A percentile compares a stretch with the other conserved stretches of the same genome.
phyloP scores from a whole-genome alignment of 2,329 filamentous ascomycete genomes.

The Hypoxylon sp. region DNA sequence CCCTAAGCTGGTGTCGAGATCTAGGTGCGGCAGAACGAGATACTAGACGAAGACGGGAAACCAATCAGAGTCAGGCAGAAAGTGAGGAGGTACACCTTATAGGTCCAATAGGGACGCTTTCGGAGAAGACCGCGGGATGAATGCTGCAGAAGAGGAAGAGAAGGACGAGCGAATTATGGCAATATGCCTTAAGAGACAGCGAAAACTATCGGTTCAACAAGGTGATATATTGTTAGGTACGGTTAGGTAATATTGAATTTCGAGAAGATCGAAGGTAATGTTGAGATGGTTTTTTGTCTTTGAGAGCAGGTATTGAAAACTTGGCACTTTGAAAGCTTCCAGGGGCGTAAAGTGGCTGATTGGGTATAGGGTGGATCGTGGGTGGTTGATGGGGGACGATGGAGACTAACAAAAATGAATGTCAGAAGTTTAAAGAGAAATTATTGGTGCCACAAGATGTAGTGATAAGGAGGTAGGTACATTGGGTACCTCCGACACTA shows the following conservation, averaged over 20 bases:
- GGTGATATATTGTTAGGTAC: slow-evolving; percentile 31
- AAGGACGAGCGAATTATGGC: slow-evolving; percentile 12
- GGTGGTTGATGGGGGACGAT: slow-evolving; percentile 23
- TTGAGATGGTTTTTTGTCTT: slow-evolving; percentile 24
- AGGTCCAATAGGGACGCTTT: slow-evolving; percentile 27
- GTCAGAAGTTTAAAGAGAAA: slow-evolving; percentile 19
- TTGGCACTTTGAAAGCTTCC: slow-evolving; percentile 24
- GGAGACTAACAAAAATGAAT: slow-evolving; percentile 30
- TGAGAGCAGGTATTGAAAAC: slow-evolving; percentile 25
- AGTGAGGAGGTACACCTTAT: slow-evolving; percentile 29
- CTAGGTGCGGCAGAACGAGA: slow-evolving; percentile 31
- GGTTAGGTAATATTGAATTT: slow-evolving; percentile 37
- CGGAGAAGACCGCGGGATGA: slow-evolving; percentile 36
- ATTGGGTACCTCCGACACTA: neutral
- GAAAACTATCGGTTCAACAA: slow-evolving; percentile 31
- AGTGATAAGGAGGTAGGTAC: neutral
- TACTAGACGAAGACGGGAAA: slow-evolving; percentile 30
- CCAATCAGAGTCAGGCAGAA: slow-evolving; percentile 35
- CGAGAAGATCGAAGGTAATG: slow-evolving; percentile 28
- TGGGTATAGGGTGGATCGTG: slow-evolving; percentile 24
- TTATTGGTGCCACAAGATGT: slow-evolving; percentile 8
- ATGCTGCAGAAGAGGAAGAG: slow-evolving; percentile 9
- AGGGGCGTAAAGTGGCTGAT: slow-evolving; percentile 17
- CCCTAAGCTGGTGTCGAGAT: slow-evolving; percentile 21
- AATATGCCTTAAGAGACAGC: slow-evolving; percentile 27